phyloP scores from a whole-genome alignment of 345 rosid species.

The Bretschneidera sinensis region DNA sequence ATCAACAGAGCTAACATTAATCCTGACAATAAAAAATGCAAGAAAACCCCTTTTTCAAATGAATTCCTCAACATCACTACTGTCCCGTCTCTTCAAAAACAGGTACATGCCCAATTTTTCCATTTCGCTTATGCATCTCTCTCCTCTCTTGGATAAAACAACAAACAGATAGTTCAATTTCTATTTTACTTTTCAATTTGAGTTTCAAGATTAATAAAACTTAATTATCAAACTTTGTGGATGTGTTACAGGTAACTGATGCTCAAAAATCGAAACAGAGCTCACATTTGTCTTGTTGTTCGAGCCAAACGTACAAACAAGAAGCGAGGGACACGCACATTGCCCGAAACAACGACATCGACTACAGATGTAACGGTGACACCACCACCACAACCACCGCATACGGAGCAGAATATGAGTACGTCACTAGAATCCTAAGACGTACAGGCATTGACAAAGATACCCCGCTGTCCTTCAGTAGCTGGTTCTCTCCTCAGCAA shows the following conservation, averaged over 20 bases:
- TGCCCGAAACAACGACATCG: conserved; percentile 21
- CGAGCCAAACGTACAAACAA: conserved; percentile 50
- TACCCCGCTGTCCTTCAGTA: conserved; percentile 38
- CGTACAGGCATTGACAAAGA: conserved; percentile 48
- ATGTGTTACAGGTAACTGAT: conserved; percentile 24
- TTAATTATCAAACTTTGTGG: conserved; percentile 1
- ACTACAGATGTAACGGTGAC: conserved; percentile 20
- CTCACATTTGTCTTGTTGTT: conserved; percentile 52
- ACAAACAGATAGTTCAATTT: too few relatives aligned
- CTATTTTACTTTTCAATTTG: conserved; percentile 17
- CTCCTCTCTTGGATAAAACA: too few relatives aligned
- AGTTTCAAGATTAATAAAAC: background rate
- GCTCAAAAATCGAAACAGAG: conserved; percentile 41
- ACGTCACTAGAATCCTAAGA: conserved; percentile 49
- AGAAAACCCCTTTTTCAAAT: conserved; percentile 51
- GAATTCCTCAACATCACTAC: conserved; percentile 34
- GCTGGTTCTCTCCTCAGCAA: conserved; percentile 66
- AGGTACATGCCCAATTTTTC: conserved; percentile 32
- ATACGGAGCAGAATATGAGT: conserved; percentile 41
- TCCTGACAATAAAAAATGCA: conserved; percentile 56
- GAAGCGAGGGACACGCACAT: conserved; percentile 22
- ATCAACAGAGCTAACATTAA: conserved; percentile 25
- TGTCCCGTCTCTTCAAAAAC: conserved; percentile 52
- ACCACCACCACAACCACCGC: conserved; percentile 16
- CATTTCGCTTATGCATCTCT: background rate